Base-by-base conservation (phyloP, 208 protist species). In the Crithidia bombi region DNA sequence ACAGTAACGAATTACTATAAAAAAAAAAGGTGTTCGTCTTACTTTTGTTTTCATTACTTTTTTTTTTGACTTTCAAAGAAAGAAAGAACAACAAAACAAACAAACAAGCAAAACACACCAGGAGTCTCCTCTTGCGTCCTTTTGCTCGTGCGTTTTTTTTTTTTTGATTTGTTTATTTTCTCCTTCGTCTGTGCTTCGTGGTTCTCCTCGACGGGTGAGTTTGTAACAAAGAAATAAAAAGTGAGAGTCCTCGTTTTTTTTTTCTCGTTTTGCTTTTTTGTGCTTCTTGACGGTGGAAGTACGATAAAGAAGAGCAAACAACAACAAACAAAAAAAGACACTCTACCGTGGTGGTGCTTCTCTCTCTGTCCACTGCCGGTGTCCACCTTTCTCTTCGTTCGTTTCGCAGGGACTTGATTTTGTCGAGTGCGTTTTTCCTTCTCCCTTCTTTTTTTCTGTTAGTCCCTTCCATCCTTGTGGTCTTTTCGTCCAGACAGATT, bases 161-260 rank as follows among this genome's bases (percentile, higher is more conserved):
- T 52, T 49, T 46, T 63, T 26, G 51, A 6, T 63, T 58, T 47
- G 38, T 52, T 39, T 41, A 43, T 47, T 28, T n/a, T 33, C 23
- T 5, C 32, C 26, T 58, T 21, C 17, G 12, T n/a, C 52, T n/a
- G n/a, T n/a, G n/a, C n/a, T n/a, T n/a, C n/a, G n/a, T n/a, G n/a
- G n/a, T n/a, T n/a, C n/a, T n/a, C n/a, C n/a, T n/a, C n/a, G n/a
- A n/a, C n/a, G n/a, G n/a, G n/a, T n/a, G n/a, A n/a, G 25, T 12
- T 32, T 46, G 15, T 54, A 32, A 54, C 5, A 54, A 26, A 54
- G 15, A 73, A 46, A 73, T 36, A 71, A 52, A 44, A 30, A 63
- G 3, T 7, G n/a, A n/a, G n/a, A n/a, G n/a, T n/a, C n/a, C 19
- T n/a, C 14, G 25, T 46, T 26, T 54, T 21, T 25, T 26, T 32